Conservation (phyloP, 2,329 filamentous ascomycete species). For the Endocalyx cinctus region DNA sequence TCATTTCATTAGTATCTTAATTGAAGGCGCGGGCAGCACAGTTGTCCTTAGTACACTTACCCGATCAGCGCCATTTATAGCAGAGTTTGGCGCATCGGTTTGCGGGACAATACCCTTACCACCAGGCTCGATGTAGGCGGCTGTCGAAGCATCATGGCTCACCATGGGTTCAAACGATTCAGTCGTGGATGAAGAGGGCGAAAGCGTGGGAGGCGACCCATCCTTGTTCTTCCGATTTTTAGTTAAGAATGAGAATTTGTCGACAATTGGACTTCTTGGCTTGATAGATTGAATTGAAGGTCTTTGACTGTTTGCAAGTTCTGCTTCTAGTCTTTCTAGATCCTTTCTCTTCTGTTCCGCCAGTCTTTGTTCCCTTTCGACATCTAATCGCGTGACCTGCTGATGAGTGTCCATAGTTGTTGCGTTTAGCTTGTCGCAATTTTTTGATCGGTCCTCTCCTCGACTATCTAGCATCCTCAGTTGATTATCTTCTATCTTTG, state of each 20-base stretch:
- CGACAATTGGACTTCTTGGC: conserved; percentile 38
- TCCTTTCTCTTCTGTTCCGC: conserved; percentile 47
- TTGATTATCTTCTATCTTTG: conserved; percentile 16
- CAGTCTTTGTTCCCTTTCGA: conserved; percentile 43
- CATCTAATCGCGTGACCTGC: conserved; percentile 39
- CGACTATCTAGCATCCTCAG: conserved; percentile 14
- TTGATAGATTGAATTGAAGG: conserved; percentile 19
- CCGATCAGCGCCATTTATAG: conserved; percentile 74
- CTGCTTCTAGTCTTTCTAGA: conserved; percentile 39
- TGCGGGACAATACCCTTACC: conserved; percentile 43
- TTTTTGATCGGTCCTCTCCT: conserved; percentile 13
- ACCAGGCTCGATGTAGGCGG: conserved; percentile 35
- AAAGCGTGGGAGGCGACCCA: conserved; percentile 29
- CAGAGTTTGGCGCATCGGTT: conserved; percentile 73
- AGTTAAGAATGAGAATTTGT: conserved; percentile 43
- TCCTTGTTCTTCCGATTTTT: conserved; percentile 36
- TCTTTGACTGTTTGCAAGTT: conserved; percentile 33
- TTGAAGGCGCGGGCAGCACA: neutral
- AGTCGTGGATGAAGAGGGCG: conserved; percentile 24
- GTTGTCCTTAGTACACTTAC: no score
- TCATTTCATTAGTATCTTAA: no score
- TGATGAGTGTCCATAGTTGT: conserved; percentile 29
- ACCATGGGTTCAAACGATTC: conserved; percentile 19
- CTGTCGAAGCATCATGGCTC: conserved; percentile 19
- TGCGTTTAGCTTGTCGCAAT: conserved; percentile 19